Conservation (phyloP, 345 rosid genomes). For the Eucalyptus curtisii region DNA sequence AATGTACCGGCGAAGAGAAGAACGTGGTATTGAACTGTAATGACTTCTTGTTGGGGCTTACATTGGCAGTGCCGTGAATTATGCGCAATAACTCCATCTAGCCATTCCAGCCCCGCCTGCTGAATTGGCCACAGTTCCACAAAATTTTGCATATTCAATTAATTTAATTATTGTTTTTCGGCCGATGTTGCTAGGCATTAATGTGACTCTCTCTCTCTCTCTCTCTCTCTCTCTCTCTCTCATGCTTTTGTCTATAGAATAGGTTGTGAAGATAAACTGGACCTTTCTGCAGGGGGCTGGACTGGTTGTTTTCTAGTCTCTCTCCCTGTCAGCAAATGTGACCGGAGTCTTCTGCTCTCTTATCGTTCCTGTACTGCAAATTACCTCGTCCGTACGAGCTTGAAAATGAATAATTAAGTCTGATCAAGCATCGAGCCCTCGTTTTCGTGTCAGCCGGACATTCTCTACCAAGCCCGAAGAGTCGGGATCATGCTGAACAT, state of each 20-base stretch:
- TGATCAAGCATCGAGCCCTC: neutral
- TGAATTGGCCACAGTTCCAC: neutral
- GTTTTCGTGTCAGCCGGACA: neutral
- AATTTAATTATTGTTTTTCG: neutral
- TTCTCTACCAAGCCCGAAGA: neutral
- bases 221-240: neutral
- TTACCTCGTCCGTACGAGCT: neutral
- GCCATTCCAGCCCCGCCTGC: neutral
- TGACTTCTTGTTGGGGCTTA: neutral
- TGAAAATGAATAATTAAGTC: neutral
- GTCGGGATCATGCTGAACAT: neutral
- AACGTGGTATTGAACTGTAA: neutral
- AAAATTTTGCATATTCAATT: conserved; percentile 3
- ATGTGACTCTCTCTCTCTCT: neutral
- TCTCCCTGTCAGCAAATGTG: neutral
- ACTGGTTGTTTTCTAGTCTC: neutral
- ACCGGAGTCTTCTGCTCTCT: neutral
- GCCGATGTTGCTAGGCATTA: neutral
- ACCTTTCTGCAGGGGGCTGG: neutral
- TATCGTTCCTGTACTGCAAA: neutral
- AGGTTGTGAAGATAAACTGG: neutral
- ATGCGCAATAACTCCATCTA: neutral
- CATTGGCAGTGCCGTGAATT: neutral
- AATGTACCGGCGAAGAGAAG: neutral
- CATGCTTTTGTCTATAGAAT: neutral